Percentiles rank a stretch among this genome's conserved stretches.
These are phyloP conservation scores for Talaromyces sp. DNA, from an alignment of 2,329 filamentous ascomycete genomes.

Conservation along the genomic window DNA sequence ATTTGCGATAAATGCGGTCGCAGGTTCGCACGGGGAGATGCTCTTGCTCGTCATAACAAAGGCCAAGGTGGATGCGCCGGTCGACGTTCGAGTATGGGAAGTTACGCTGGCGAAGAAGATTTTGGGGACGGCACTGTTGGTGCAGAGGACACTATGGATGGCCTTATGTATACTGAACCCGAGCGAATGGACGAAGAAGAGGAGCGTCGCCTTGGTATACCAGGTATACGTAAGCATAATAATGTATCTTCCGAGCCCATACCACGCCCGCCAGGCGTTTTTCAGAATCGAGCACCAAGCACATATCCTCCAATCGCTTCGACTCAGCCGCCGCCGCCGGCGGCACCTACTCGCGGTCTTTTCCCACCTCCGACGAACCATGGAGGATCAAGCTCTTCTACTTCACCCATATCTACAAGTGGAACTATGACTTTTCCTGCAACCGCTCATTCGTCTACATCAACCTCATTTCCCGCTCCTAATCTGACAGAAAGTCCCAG, in stretches of 20 bases:
- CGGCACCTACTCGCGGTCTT: slow-evolving; percentile 49
- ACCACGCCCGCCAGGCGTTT: slow-evolving; percentile 41
- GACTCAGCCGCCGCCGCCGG: slow-evolving; percentile 48
- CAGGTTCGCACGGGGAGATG: slow-evolving; percentile 92
- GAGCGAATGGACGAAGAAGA: slow-evolving; percentile 51
- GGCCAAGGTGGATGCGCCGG: slow-evolving; percentile 94
- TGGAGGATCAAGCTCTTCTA: slow-evolving; percentile 52
- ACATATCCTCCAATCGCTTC: slow-evolving; percentile 73
- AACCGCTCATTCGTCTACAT: slow-evolving; percentile 41
- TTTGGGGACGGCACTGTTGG: slow-evolving; percentile 47
- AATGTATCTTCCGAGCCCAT: slow-evolving; percentile 50
- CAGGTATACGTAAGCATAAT: slow-evolving; percentile 72
- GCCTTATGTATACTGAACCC: slow-evolving; percentile 56
- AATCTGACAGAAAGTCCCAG: slow-evolving; percentile 84
- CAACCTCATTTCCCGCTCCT: slow-evolving; percentile 64
- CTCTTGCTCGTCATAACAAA: slow-evolving; percentile 90
- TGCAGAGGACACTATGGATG: slow-evolving; percentile 60
- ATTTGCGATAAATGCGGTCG: slow-evolving; percentile 92
- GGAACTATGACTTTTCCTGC: slow-evolving; percentile 40
- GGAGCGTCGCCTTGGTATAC: slow-evolving; percentile 53
- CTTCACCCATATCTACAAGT: slow-evolving; percentile 51
- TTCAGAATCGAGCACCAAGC: slow-evolving; percentile 65
- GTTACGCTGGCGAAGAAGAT: slow-evolving; percentile 77
- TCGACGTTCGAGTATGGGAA: slow-evolving; percentile 77
- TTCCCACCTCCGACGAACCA: slow-evolving; percentile 62